Evolutionary conservation across 2,329 filamentous ascomycete species (phyloP).

Genomic region (Plectosphaerella sp.): DNA sequence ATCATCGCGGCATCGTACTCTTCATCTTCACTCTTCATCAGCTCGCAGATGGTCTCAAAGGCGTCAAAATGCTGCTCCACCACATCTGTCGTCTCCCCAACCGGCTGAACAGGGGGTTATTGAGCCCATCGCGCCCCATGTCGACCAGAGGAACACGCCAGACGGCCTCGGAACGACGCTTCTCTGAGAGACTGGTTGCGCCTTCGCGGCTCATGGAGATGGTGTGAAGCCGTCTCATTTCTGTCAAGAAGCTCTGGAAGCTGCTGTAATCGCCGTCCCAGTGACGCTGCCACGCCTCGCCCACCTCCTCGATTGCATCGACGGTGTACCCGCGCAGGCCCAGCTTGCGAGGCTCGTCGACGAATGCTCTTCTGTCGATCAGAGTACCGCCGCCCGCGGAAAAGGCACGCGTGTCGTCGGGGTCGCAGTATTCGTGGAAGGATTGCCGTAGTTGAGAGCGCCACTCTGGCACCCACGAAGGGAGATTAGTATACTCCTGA

Average conservation of each 20-base stretch:
- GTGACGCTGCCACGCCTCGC: constrained; percentile 1
- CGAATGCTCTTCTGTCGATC: neutral
- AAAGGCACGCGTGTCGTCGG: neutral
- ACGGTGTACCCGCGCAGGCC: constrained; percentile 7
- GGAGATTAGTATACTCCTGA: constrained; percentile 13
- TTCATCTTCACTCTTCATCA: neutral
- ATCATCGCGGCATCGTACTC: neutral
- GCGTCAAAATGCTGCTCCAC: neutral
- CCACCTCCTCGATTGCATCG: constrained; percentile 6
- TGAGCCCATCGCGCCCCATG: neutral
- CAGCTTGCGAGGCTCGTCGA: neutral
- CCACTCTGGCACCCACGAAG: constrained; percentile 35
- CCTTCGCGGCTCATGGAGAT: neutral
- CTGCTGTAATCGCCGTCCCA: neutral
- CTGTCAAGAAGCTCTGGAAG: neutral
- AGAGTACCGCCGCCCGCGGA: constrained; percentile 1
- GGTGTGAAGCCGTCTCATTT: constrained; percentile 2
- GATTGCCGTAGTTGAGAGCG: constrained; percentile 8
- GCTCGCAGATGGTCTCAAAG: neutral
- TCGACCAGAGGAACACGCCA: constrained; percentile 9
- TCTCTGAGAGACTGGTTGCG: neutral
- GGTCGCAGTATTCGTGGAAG: constrained; percentile 1
- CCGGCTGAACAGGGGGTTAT: no score
- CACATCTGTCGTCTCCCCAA: neutral
- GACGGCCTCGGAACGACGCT: constrained; percentile 4